Percentiles rank a stretch among this genome's conserved stretches.
phyloP scores from a whole-genome alignment of 257 asterid species.

The Dorcoceras hygrometricum region DNA sequence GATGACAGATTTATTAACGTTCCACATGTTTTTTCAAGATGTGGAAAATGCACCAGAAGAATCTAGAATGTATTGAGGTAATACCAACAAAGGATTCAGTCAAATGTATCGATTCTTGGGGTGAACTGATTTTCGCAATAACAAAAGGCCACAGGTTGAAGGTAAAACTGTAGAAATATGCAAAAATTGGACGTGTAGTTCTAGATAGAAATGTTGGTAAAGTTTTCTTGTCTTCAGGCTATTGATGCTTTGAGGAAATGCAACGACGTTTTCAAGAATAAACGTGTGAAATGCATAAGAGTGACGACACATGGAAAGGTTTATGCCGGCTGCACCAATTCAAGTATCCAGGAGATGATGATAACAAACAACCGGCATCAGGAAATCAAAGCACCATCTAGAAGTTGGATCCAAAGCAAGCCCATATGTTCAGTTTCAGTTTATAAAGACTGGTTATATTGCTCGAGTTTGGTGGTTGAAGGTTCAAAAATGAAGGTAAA shows the following conservation, averaged over 20 bases:
- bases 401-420: conserved; percentile 74
- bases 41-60: conserved; percentile 67
- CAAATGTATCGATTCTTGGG: conserved; percentile 53
- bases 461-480: conserved; percentile 54
- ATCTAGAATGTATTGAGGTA: conserved; percentile 65
- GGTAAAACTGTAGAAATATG: conserved; percentile 34
- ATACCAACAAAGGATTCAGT: conserved; percentile 66
- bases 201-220: not conserved
- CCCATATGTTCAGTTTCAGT: conserved; percentile 61
- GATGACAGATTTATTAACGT: conserved; percentile 6
- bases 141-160: conserved; percentile 65
- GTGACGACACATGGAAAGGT: conserved; percentile 58
- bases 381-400: conserved; percentile 71
- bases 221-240: conserved; percentile 33
- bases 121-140: conserved; percentile 57
- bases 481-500: conserved; percentile 76
- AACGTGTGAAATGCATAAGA: conserved; percentile 56
- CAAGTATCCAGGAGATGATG: conserved; percentile 76
- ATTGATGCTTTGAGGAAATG: conserved; percentile 64
- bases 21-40: conserved; percentile 37
- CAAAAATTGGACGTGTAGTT: not conserved
- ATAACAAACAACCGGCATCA: conserved; percentile 56
- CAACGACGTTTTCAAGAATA: conserved; percentile 56
- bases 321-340: conserved; percentile 76
- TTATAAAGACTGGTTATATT: conserved; percentile 77